phyloP scores from a whole-genome alignment of 1,284 basidiomycete species.

The Austroboletus novae-zelandiae region DNA sequence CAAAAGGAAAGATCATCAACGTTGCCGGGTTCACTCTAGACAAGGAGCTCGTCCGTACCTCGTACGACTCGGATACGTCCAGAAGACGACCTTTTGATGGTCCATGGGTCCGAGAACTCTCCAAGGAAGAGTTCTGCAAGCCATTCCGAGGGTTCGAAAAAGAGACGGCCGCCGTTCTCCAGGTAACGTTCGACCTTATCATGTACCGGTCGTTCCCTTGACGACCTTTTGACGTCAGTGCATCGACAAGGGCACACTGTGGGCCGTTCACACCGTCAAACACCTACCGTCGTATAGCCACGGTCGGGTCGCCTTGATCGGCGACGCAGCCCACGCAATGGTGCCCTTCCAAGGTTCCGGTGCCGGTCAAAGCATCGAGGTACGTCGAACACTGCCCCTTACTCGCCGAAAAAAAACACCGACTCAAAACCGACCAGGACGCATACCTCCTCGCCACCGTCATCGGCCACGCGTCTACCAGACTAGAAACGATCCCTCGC shows the following conservation, averaged over 20 bases:
- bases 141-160: slow-evolving; percentile 30
- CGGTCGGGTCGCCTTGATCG: slow-evolving; percentile 45
- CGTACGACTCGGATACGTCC: slow-evolving; percentile 19
- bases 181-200: slow-evolving; percentile 11
- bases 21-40: slow-evolving; percentile 32
- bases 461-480: slow-evolving; percentile 42
- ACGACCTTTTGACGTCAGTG: slow-evolving; percentile 18
- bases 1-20: slow-evolving; percentile 31
- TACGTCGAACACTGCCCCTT: slow-evolving; percentile 15
- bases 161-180: slow-evolving; percentile 25
- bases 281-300: slow-evolving; percentile 39
- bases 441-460: slow-evolving; percentile 42
- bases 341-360: slow-evolving; percentile 54
- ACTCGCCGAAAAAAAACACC: background rate
- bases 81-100: slow-evolving; percentile 23
- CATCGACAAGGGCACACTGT: slow-evolving; percentile 40
- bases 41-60: slow-evolving; percentile 25
- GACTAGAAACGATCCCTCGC: slow-evolving; percentile 31
- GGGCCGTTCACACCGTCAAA: slow-evolving; percentile 49
- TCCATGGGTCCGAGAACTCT: slow-evolving; percentile 32
- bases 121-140: slow-evolving; percentile 24
- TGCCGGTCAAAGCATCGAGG: slow-evolving; percentile 57
- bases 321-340: slow-evolving; percentile 61
- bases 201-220: background rate
- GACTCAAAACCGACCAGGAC: slow-evolving; percentile 28